Conservation (phyloP, 768 basidiomycete species). For the Amylocystis lapponica region DNA sequence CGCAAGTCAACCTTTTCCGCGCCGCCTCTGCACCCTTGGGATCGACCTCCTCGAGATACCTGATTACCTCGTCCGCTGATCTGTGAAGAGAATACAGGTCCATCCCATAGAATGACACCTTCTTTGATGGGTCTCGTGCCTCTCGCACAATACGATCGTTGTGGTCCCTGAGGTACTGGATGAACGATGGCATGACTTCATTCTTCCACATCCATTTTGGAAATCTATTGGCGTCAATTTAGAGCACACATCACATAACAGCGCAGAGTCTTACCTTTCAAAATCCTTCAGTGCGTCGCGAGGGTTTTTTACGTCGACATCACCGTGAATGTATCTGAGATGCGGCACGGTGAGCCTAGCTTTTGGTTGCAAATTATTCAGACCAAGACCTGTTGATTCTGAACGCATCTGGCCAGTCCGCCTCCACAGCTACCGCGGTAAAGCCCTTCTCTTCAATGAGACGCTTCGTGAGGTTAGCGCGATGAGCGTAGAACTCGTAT, state of each 20-base stretch:
- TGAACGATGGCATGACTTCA: conserved; percentile 21
- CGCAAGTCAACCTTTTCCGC: conserved; percentile 21
- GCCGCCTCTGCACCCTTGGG: conserved; percentile 20
- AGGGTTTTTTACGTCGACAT: conserved; percentile 9
- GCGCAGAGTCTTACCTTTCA: conserved; percentile 10
- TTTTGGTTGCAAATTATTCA: conserved; percentile 1
- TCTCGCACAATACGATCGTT: conserved; percentile 13
- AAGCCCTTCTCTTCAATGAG: conserved; percentile 26
- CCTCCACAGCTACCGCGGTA: conserved; percentile 23
- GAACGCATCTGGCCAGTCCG: conserved; percentile 29
- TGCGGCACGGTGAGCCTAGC: neutral
- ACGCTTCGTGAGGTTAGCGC: conserved; percentile 24
- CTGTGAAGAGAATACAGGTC: conserved; percentile 24
- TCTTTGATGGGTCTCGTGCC: conserved; percentile 9
- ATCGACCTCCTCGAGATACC: conserved; percentile 22
- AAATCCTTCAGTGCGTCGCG: conserved; percentile 14
- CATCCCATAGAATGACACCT: conserved; percentile 23
- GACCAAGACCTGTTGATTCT: conserved; percentile 18
- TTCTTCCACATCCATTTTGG: conserved; percentile 30
- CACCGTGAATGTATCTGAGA: conserved; percentile 16
- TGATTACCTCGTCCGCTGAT: conserved; percentile 20
- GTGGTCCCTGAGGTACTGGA: conserved; percentile 18
- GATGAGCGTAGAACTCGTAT: conserved; percentile 25
- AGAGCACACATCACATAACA: neutral
- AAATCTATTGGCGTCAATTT: conserved; percentile 11